Base-by-base conservation (phyloP, 352 stramenopile genomes). In the Phytophthora pini region DNA sequence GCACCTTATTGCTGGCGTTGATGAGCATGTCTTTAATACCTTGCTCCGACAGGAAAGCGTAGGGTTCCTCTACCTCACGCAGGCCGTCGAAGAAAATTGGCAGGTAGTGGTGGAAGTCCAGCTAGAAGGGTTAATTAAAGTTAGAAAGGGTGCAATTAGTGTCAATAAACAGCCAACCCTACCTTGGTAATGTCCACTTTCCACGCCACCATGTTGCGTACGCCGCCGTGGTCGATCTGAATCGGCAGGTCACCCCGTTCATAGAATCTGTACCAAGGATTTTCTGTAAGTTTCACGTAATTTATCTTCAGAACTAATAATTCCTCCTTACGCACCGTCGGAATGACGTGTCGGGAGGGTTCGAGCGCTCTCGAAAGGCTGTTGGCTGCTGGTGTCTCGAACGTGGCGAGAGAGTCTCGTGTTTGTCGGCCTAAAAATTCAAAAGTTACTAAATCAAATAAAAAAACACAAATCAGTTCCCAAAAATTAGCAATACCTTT, bases 81-180 rank as follows among this genome's bases (percentile, higher is more conserved):
- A 99, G 77, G 12, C 97, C 97, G 56, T 99, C 97, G 56, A 99
- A 99, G 78, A 99, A 99, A 56, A 99, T 98, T 6, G 97, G 97
- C 10, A 99, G 77, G 65, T 99, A 99, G 77, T 99, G 96, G 65
- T 99, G 97, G 65, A 98, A 99, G 70, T 99, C 97, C 7, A 99
- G 85, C 80, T 98, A 68, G 6, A 66, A 20, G 10, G 8, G 31
- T 6, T 32, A 63, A 38, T 24, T 8, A 15, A 34, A 40, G 31
- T 8, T 43, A 60, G 4, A 59, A 7, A 1, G 26, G 51, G 51
- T 41, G 58, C 11, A 54, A 4, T 38, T 7, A 29, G 6, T 38
- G 24, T 39, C 17, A 26, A 40, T 31, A n/a, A 13, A 22, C 17
- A 12, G n/a, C 17, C 26, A 44, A 39, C 15, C 22, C 20, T 62